Evolutionary conservation across 2,329 filamentous ascomycete genomes (phyloP).

Genomic region (Lachnum nothofagi): DNA sequence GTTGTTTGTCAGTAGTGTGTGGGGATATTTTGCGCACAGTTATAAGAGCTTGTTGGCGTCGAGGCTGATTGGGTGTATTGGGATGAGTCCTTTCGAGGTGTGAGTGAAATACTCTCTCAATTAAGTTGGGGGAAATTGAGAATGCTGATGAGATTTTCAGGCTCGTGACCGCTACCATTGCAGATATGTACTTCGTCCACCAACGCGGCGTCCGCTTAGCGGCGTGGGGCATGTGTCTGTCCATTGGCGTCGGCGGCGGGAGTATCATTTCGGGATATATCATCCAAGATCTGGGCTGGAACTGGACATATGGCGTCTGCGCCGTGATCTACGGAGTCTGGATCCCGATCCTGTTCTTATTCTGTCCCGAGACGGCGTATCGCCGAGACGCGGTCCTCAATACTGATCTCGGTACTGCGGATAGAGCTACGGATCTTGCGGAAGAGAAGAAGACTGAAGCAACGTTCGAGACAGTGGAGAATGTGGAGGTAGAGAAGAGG

Average conservation of each 20-base stretch:
- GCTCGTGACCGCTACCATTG: slow-evolving; percentile 15
- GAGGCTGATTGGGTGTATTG: slow-evolving; percentile 14
- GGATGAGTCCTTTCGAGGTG: slow-evolving; percentile 17
- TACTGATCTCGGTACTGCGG: slow-evolving; percentile 14
- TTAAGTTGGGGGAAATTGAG: not conserved
- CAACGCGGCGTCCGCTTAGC: slow-evolving; percentile 15
- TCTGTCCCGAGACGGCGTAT: slow-evolving; percentile 40
- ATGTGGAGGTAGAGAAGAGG: slow-evolving; percentile 1
- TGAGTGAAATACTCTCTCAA: slow-evolving; percentile 2
- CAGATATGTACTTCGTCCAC: slow-evolving; percentile 17
- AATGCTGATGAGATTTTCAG: not conserved
- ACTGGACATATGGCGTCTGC: slow-evolving; percentile 32
- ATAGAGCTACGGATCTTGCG: slow-evolving; percentile 11
- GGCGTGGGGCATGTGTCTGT: slow-evolving; percentile 19
- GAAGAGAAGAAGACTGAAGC: not conserved
- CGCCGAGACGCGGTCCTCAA: slow-evolving; percentile 12
- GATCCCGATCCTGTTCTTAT: slow-evolving; percentile 37
- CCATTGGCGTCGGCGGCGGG: slow-evolving; percentile 8
- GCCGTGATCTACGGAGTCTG: slow-evolving; percentile 38
- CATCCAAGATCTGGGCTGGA: slow-evolving; percentile 31
- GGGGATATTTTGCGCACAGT: slow-evolving; percentile 13
- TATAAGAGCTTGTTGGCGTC: slow-evolving; percentile 13
- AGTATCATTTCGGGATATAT: slow-evolving; percentile 36
- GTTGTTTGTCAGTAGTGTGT: slow-evolving; percentile 15
- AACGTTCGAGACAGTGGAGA: slow-evolving; percentile 3